Percentiles rank a stretch among this genome's conserved stretches.
Evolutionary conservation across 2,329 filamentous ascomycete genomes (phyloP).

Genomic region (Capronia epimyces): DNA sequence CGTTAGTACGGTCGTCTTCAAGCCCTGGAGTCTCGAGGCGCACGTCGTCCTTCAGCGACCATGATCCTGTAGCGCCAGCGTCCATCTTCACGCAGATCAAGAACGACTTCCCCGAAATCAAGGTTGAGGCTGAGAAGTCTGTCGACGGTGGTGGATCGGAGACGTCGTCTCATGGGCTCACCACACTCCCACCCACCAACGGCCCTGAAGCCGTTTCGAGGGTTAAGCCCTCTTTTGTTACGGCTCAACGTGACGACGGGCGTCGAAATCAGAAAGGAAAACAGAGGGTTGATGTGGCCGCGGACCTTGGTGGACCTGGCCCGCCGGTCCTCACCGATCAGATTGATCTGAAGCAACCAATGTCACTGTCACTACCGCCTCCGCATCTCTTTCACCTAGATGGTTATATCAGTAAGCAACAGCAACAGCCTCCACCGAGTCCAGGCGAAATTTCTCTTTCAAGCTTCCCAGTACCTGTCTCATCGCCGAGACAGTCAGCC

Average conservation of each 20-base stretch:
- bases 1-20: conserved; percentile 5
- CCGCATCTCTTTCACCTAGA: conserved; percentile 13
- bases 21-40: conserved; percentile 8
- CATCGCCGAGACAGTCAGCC: conserved; percentile 14
- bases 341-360: conserved; percentile 1
- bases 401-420: no score
- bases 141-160: conserved; percentile 1
- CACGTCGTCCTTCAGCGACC: conserved; percentile 11
- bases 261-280: conserved; percentile 8
- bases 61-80: conserved; percentile 18
- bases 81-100: conserved; percentile 21
- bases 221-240: neutral
- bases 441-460: conserved; percentile 24
- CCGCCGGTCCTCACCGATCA: conserved; percentile 16
- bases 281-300: neutral
- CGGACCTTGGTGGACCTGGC: conserved; percentile 16
- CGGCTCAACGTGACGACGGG: neutral
- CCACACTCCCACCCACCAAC: conserved; percentile 7
- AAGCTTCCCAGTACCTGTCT: conserved; percentile 21
- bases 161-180: conserved; percentile 15
- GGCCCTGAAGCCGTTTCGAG: neutral
- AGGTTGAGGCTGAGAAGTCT: conserved; percentile 7
- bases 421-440: conserved; percentile 18
- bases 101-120: conserved; percentile 7
- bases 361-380: conserved; percentile 10